Conservation (phyloP, 768 basidiomycete genomes). For the Boletus pseudo-olivaceus region DNA sequence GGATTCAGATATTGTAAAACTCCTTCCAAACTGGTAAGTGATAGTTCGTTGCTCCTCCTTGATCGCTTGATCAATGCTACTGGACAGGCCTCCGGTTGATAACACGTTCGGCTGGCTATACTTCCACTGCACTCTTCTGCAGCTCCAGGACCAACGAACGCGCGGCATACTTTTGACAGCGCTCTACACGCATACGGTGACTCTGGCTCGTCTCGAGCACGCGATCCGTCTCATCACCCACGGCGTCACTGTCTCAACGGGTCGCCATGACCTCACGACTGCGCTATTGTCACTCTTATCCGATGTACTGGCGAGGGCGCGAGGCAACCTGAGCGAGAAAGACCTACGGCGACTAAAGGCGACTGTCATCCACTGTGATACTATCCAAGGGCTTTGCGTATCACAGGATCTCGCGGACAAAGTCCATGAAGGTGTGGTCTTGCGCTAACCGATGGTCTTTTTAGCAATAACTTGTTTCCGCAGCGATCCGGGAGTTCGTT, state of each 20-base stretch:
- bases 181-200: constrained; percentile 27
- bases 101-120: constrained; percentile 46
- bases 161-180: constrained; percentile 36
- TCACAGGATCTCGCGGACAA: constrained; percentile 21
- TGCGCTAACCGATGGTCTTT: not conserved
- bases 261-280: constrained; percentile 21
- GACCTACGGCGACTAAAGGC: constrained; percentile 41
- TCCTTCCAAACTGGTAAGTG: constrained; percentile 28
- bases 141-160: constrained; percentile 17
- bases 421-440: constrained; percentile 35
- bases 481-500: constrained; percentile 46
- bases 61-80: not conserved
- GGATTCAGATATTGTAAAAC: constrained; percentile 25
- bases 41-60: not conserved
- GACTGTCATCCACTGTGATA: constrained; percentile 34
- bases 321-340: constrained; percentile 21
- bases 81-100: constrained; percentile 10
- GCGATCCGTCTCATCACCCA: constrained; percentile 40
- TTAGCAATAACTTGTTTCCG: constrained; percentile 1
- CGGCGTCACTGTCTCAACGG: constrained; percentile 23
- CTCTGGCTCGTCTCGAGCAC: constrained; percentile 32
- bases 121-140: constrained; percentile 28
- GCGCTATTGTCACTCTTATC: constrained; percentile 40
- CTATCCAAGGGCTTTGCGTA: constrained; percentile 36
- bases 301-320: constrained; percentile 33